These are phyloP conservation scores for Wickerhamiella occidentalis DNA, from an alignment of 805 yeast species.

Conservation along the genomic window DNA sequence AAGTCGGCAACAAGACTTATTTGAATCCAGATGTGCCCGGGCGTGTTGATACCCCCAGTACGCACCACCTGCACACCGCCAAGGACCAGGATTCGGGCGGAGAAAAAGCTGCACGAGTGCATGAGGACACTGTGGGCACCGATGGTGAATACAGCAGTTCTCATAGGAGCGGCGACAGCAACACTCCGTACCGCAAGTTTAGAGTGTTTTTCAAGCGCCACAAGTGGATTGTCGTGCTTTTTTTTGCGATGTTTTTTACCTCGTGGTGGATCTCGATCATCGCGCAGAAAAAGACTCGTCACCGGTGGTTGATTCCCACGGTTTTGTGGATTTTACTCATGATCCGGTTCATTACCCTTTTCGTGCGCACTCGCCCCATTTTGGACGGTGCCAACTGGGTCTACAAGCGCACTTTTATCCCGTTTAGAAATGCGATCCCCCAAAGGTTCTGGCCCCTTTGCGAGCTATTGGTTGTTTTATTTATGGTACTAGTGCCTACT, in stretches of 20 bases:
- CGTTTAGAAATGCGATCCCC: conserved; percentile 29
- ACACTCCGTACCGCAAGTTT: conserved; percentile 4
- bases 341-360: conserved; percentile 41
- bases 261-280: conserved; percentile 47
- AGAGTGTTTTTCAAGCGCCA: conserved; percentile 14
- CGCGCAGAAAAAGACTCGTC: conserved; percentile 39
- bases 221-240: conserved; percentile 24
- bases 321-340: conserved; percentile 39
- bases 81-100: background rate
- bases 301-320: conserved; percentile 47
- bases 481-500: conserved; percentile 42
- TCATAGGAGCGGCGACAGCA: background rate
- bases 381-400: conserved; percentile 25
- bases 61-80: background rate
- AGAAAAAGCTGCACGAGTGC: conserved; percentile 8
- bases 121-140: conserved; percentile 21
- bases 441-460: conserved; percentile 32
- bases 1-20: conserved; percentile 2
- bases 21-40: conserved; percentile 8
- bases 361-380: conserved; percentile 32
- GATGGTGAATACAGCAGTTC: background rate
- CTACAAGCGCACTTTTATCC: conserved; percentile 25
- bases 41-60: conserved; percentile 1
- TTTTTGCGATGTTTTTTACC: conserved; percentile 35
- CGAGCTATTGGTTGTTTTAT: conserved; percentile 37